phyloP scores from a whole-genome alignment of 2,329 filamentous ascomycete species.

The Exophiala mesophila region DNA sequence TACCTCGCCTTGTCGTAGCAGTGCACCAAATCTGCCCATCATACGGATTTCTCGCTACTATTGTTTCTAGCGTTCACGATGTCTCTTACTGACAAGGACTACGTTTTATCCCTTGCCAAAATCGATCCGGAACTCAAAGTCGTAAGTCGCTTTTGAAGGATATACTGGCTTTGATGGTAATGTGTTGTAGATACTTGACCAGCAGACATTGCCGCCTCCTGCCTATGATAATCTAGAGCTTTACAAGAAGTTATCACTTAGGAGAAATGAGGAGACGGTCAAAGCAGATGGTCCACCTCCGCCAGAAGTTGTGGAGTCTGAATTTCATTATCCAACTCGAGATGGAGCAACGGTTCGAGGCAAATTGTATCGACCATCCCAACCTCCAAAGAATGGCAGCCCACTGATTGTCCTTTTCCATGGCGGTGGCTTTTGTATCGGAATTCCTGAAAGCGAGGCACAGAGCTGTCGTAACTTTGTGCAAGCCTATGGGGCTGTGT shows the following conservation, averaged over 20 bases:
- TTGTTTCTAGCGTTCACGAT: too few species aligned
- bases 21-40: too few species aligned
- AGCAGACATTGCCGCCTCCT: conserved; percentile 17
- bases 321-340: conserved; percentile 20
- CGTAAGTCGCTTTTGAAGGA: too few species aligned
- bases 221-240: conserved; percentile 18
- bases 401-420: conserved; percentile 37
- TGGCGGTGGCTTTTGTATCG: conserved; percentile 24
- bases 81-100: conserved; percentile 28
- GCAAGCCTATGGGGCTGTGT: conserved; percentile 9
- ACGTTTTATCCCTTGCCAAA: conserved; percentile 27
- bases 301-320: conserved; percentile 20
- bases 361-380: neutral
- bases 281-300: conserved; percentile 17
- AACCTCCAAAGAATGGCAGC: conserved; percentile 37
- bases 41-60: too few species aligned
- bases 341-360: neutral
- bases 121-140: conserved; percentile 30
- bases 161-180: too few species aligned
- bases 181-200: conserved; percentile 22
- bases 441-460: conserved; percentile 17
- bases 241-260: conserved; percentile 17
- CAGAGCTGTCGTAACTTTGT: conserved; percentile 5
- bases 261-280: conserved; percentile 15
- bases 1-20: too few species aligned